Evolutionary conservation across 2,329 filamentous ascomycete genomes (phyloP).

Genomic region (Madurella mycetomatis): DNA sequence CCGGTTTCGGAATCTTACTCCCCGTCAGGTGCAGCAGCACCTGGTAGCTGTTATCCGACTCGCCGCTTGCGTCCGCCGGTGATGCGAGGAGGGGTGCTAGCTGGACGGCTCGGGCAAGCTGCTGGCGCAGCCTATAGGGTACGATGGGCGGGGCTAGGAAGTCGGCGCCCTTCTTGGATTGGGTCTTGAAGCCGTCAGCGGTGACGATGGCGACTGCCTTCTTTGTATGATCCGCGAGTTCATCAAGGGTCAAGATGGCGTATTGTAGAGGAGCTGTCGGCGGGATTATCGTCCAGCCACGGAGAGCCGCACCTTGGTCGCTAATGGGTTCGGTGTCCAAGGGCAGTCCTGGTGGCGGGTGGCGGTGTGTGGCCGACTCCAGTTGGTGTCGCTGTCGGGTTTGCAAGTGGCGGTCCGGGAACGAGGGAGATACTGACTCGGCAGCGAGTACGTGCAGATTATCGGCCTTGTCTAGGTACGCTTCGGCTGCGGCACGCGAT

Average conservation of each 20-base stretch:
- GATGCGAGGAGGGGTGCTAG: neutral
- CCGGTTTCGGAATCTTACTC: slow-evolving; percentile 26
- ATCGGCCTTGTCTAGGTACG: slow-evolving; percentile 36
- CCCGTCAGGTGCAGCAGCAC: slow-evolving; percentile 26
- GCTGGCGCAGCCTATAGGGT: neutral
- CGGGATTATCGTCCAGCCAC: slow-evolving; percentile 47
- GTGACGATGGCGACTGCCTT: neutral
- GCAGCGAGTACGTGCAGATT: slow-evolving; percentile 34
- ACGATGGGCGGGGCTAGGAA: neutral
- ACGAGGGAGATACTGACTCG: slow-evolving; percentile 26
- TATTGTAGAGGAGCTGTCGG: slow-evolving; percentile 28
- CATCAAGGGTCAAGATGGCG: neutral
- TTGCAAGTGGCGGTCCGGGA: slow-evolving; percentile 11
- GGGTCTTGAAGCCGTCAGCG: neutral
- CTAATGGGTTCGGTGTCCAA: neutral
- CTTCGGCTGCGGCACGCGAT: slow-evolving; percentile 51
- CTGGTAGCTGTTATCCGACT: slow-evolving; percentile 6
- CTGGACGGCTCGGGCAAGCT: neutral
- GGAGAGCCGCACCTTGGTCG: slow-evolving; percentile 5
- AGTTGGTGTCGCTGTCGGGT: no score
- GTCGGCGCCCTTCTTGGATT: neutral
- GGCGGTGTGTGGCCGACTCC: no score
- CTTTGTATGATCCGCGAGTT: neutral
- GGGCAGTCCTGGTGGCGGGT: neutral
- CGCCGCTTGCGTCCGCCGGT: slow-evolving; percentile 4